Percentiles rank a stretch among this genome's conserved stretches.
phyloP scores from a whole-genome alignment of 495 filamentous ascomycete genomes.

The Pseudevernia furfuracea region DNA sequence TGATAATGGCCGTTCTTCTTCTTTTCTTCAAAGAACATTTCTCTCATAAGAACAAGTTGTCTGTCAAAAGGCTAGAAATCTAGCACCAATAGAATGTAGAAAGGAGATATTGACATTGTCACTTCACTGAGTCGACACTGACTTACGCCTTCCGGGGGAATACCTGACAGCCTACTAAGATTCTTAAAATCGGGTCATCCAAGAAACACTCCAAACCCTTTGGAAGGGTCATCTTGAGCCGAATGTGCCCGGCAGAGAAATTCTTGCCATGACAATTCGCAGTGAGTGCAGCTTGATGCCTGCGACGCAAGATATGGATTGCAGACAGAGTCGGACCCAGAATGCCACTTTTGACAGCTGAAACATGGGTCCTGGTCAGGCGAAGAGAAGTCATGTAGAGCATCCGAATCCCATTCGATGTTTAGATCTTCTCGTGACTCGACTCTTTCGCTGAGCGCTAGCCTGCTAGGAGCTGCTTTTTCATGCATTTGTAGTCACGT shows the following conservation, averaged over 20 bases:
- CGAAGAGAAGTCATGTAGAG: not conserved
- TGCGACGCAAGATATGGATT: not conserved
- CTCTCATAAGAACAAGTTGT: not conserved
- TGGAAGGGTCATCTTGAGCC: not conserved
- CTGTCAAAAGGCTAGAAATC: not conserved
- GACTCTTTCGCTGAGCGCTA: not conserved
- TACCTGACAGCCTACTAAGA: not conserved
- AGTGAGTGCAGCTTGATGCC: not conserved
- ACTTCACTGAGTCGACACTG: not conserved
- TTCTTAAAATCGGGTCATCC: not conserved
- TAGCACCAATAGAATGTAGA: not conserved
- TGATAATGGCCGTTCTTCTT: not conserved
- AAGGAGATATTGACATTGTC: not conserved
- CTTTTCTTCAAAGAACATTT: too few species aligned
- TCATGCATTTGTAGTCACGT: constrained; percentile 13
- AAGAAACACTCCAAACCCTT: not conserved
- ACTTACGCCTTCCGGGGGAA: not conserved
- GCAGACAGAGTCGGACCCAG: not conserved
- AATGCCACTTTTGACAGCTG: not conserved
- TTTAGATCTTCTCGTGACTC: not conserved
- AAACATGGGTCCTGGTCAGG: not conserved
- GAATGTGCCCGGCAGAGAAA: not conserved
- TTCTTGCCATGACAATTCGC: not conserved
- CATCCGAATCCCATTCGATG: not conserved
- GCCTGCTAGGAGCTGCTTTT: not conserved